Percentiles rank a stretch among this genome's conserved stretches.
Evolutionary conservation across 768 basidiomycete species (phyloP).

Genomic region (Mycena vulgaris): DNA sequence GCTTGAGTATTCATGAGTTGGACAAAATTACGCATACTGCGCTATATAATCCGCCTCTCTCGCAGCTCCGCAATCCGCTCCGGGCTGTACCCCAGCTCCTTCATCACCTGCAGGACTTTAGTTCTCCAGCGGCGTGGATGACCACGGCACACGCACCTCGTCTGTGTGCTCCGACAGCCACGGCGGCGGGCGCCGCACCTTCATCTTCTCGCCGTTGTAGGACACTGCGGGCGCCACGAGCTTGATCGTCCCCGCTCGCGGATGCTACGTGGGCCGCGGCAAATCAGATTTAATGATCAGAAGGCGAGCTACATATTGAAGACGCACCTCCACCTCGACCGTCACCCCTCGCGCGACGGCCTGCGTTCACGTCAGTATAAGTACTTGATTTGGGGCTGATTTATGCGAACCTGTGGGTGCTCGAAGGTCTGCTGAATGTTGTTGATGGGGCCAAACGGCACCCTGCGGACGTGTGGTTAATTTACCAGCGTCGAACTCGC

Average conservation of each 20-base stretch:
- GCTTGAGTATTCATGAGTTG: too few species aligned
- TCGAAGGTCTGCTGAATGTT: conserved; percentile 91
- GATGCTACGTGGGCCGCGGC: conserved; percentile 67
- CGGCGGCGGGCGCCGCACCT: conserved; percentile 84
- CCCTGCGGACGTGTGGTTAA: conserved; percentile 55
- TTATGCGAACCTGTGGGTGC: conserved; percentile 68
- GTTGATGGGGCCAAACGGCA: conserved; percentile 94
- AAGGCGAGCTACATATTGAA: conserved; percentile 48
- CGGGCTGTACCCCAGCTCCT: conserved; percentile 54
- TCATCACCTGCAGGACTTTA: conserved; percentile 55
- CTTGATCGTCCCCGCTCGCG: conserved; percentile 82
- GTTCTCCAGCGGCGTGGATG: conserved; percentile 5
- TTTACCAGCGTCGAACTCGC: conserved; percentile 14
- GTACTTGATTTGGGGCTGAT: not conserved
- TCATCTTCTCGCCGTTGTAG: conserved; percentile 87
- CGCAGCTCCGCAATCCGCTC: conserved; percentile 61
- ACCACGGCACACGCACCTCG: conserved; percentile 66
- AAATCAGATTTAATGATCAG: conserved; percentile 33
- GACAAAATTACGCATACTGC: too few species aligned
- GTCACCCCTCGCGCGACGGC: conserved; percentile 83
- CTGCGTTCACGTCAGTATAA: conserved; percentile 42
- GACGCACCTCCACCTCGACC: conserved; percentile 73
- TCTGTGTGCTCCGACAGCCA: conserved; percentile 89
- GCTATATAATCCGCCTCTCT: conserved; percentile 53
- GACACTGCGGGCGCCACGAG: conserved; percentile 86